Evolutionary conservation across 2,329 filamentous ascomycete genomes (phyloP).

Genomic region (Emericellopsis cladophorae): DNA sequence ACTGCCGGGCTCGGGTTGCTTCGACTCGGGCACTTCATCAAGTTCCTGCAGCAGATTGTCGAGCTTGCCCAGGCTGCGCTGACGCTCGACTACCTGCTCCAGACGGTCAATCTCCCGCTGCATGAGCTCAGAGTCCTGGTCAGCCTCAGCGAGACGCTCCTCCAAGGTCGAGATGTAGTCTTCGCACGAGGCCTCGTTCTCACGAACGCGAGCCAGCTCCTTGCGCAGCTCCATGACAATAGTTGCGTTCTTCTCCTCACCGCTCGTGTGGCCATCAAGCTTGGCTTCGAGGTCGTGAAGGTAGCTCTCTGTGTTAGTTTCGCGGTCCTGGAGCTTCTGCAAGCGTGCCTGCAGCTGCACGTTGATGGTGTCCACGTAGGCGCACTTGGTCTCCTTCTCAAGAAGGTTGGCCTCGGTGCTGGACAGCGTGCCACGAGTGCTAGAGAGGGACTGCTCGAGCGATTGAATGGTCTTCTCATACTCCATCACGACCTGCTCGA

Average conservation of each 20-base stretch:
- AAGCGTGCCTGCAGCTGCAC: conserved; percentile 77
- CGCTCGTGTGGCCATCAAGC: conserved; percentile 78
- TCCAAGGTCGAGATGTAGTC: conserved; percentile 97
- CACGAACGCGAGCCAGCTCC: conserved; percentile 75
- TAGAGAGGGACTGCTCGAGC: conserved; percentile 82
- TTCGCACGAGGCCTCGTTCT: conserved; percentile 82
- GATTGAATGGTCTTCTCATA: conserved; percentile 98
- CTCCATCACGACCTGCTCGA: conserved; percentile 90
- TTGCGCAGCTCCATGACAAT: conserved; percentile 82
- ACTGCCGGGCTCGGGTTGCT: conserved; percentile 18
- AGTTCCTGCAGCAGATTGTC: conserved; percentile 87
- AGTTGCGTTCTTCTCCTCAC: conserved; percentile 83
- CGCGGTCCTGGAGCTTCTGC: conserved; percentile 87
- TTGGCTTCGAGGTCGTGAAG: conserved; percentile 84
- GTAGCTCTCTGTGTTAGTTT: conserved; percentile 84
- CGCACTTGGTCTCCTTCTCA: conserved; percentile 88
- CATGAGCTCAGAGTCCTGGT: conserved; percentile 94
- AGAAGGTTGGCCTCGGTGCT: conserved; percentile 75
- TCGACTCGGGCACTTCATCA: conserved; percentile 58
- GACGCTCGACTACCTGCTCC: conserved; percentile 89
- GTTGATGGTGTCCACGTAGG: conserved; percentile 87
- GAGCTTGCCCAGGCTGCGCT: conserved; percentile 86
- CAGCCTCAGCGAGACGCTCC: conserved; percentile 86
- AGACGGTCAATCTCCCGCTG: conserved; percentile 89
- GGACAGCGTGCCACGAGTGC: conserved; percentile 71